These are phyloP conservation scores for Cordyceps cicadae DNA, from an alignment of 2,329 filamentous ascomycete genomes.

Conservation along the genomic window DNA sequence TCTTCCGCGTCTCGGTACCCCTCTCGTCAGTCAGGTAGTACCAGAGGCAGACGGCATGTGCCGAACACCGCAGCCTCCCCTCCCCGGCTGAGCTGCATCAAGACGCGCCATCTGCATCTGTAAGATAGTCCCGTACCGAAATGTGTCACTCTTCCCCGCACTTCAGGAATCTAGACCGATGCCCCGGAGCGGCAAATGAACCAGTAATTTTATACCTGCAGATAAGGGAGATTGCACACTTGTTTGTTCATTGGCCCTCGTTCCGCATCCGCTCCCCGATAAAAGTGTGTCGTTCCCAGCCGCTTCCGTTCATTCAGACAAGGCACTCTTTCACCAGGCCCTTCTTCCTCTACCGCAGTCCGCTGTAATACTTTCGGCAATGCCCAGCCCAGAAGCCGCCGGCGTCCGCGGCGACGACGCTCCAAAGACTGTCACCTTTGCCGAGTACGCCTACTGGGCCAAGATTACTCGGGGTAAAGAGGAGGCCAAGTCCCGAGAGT, in stretches of 20 bases:
- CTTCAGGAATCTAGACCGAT: background rate
- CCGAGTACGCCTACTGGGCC: conserved; percentile 19
- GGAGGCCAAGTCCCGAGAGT: background rate
- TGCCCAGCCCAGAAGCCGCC: background rate
- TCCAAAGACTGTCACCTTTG: conserved; percentile 11
- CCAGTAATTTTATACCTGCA: too few relatives aligned
- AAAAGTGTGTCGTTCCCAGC: too few relatives aligned
- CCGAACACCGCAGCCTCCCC: too few relatives aligned
- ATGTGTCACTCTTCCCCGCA: background rate
- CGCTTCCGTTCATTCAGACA: too few relatives aligned
- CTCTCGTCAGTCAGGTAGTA: too few relatives aligned
- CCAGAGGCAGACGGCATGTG: too few relatives aligned
- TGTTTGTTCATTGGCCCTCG: too few relatives aligned
- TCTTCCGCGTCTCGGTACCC: too few relatives aligned
- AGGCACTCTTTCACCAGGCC: too few relatives aligned
- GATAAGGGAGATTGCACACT: too few relatives aligned
- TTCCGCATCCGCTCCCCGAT: too few relatives aligned
- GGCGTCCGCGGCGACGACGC: background rate
- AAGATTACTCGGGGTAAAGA: conserved; percentile 15
- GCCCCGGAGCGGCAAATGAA: too few relatives aligned
- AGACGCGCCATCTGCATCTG: background rate
- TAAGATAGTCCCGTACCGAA: background rate
- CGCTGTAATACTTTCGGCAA: background rate
- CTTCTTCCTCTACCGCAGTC: background rate
- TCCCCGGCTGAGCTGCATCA: background rate